Evolutionary conservation across 202 grass and related monocot genomes (phyloP).

Genomic region (Bolboschoenoplectus hybrid): DNA sequence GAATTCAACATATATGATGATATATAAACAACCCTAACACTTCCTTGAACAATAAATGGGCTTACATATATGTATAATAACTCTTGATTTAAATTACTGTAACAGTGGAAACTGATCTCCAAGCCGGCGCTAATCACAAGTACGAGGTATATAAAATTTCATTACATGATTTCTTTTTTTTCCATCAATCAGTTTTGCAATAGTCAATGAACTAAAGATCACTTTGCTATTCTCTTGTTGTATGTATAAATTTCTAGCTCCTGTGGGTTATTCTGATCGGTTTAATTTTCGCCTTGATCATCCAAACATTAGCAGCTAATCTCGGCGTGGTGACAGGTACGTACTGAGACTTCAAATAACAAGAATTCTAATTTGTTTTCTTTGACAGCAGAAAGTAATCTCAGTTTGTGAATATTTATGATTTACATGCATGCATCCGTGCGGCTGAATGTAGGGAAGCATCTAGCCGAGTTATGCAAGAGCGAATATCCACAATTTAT

Average conservation of each 20-base stretch:
- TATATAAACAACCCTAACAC: not conserved
- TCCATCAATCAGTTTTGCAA: not conserved
- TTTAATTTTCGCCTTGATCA: conserved; percentile 70
- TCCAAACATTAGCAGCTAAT: conserved; percentile 82
- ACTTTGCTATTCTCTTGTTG: not conserved
- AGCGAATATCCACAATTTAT: conserved; percentile 65
- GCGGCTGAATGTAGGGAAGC: conserved; percentile 47
- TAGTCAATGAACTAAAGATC: not conserved
- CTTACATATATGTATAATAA: not conserved
- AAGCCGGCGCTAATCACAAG: conserved; percentile 80
- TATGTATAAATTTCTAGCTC: conserved; percentile 45
- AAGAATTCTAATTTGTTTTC: no score
- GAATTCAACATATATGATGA: not conserved
- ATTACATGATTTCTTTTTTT: not conserved
- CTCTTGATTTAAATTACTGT: conserved; percentile 18
- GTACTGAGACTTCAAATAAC: conserved; percentile 30
- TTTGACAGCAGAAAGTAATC: not conserved
- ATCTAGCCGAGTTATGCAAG: conserved; percentile 89
- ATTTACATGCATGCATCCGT: not conserved
- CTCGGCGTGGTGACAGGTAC: conserved; percentile 83
- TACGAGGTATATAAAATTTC: conserved; percentile 60
- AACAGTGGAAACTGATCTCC: conserved; percentile 93
- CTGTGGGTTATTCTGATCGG: conserved; percentile 87
- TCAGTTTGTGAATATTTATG: not conserved
- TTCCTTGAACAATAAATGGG: not conserved